Evolutionary conservation across 805 yeast genomes (phyloP).

Genomic region (Pichia rugopelliculosa): DNA sequence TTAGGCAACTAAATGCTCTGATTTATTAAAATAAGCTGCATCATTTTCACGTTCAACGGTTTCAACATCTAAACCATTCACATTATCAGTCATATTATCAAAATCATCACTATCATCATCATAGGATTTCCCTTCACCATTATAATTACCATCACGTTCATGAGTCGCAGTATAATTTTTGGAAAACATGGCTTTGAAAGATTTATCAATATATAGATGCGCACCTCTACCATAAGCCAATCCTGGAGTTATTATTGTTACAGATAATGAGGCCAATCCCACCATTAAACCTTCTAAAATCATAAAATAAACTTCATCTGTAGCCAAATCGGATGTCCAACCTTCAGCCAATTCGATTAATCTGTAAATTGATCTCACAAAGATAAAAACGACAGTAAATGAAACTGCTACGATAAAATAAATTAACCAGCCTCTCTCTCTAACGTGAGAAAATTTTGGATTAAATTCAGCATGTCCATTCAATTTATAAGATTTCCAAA

Average conservation of each 20-base stretch:
- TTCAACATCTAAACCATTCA: constrained; percentile 51
- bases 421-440: constrained; percentile 32
- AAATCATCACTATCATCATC: not conserved
- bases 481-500: constrained; percentile 23
- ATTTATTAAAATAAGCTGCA: constrained; percentile 10
- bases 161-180: constrained; percentile 1
- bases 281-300: constrained; percentile 59
- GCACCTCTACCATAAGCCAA: constrained; percentile 35
- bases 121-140: no score
- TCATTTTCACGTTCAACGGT: constrained; percentile 58
- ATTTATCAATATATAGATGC: constrained; percentile 16
- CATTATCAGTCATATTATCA: constrained; percentile 35
- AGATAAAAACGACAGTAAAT: constrained; percentile 46
- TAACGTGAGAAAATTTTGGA: constrained; percentile 28
- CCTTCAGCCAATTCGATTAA: constrained; percentile 66
- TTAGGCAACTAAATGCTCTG: not conserved
- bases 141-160: not conserved
- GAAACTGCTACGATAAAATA: constrained; percentile 40
- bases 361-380: constrained; percentile 65
- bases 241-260: constrained; percentile 61
- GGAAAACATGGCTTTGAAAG: constrained; percentile 7
- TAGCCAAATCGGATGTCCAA: constrained; percentile 60
- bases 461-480: constrained; percentile 30
- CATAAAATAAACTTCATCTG: constrained; percentile 52
- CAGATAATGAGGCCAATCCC: constrained; percentile 37